These are phyloP conservation scores for Penicillium sp. DNA, from an alignment of 2,329 filamentous ascomycete genomes.

Conservation along the genomic window DNA sequence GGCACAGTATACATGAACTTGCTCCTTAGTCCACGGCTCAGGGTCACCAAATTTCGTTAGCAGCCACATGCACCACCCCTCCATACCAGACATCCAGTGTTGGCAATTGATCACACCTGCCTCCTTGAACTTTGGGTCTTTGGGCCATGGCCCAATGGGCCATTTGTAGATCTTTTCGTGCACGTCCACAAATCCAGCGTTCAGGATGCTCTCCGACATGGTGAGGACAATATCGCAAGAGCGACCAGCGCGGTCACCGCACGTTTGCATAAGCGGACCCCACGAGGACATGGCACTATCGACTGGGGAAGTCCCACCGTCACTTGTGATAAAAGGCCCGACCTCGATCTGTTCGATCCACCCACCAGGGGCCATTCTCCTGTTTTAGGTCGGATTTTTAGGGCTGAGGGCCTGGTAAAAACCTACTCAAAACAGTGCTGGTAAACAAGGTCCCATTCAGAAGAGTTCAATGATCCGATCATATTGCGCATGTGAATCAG, in stretches of 20 bases:
- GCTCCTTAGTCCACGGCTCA: constrained; percentile 10
- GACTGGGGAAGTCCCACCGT: constrained; percentile 17
- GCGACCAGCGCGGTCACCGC: constrained; percentile 23
- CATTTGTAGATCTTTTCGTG: constrained; percentile 32
- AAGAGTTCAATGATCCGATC: constrained; percentile 13
- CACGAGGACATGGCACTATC: constrained; percentile 17
- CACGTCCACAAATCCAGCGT: constrained; percentile 36
- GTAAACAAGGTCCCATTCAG: constrained; percentile 20
- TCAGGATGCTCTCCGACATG: constrained; percentile 26
- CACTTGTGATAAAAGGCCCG: constrained; percentile 13
- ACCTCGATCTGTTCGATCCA: constrained; percentile 26
- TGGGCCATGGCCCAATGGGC: constrained; percentile 35
- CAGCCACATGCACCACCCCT: constrained; percentile 34
- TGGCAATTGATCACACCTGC: constrained; percentile 42
- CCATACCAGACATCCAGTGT: constrained; percentile 31
- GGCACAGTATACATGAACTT: constrained; percentile 9
- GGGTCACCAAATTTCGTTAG: constrained; percentile 27
- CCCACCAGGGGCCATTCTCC: constrained; percentile 22
- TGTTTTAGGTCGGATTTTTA: constrained; percentile 2
- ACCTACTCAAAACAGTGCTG: constrained; percentile 21
- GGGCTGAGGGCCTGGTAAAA: too few relatives aligned
- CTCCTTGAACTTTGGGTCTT: constrained; percentile 30
- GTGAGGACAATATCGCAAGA: constrained; percentile 22
- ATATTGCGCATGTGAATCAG: constrained; percentile 29
- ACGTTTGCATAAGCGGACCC: constrained; percentile 20